These are phyloP conservation scores for Tetradesmus lagerheimii DNA, from an alignment of 139 green algal genomes.

Conservation along the genomic window DNA sequence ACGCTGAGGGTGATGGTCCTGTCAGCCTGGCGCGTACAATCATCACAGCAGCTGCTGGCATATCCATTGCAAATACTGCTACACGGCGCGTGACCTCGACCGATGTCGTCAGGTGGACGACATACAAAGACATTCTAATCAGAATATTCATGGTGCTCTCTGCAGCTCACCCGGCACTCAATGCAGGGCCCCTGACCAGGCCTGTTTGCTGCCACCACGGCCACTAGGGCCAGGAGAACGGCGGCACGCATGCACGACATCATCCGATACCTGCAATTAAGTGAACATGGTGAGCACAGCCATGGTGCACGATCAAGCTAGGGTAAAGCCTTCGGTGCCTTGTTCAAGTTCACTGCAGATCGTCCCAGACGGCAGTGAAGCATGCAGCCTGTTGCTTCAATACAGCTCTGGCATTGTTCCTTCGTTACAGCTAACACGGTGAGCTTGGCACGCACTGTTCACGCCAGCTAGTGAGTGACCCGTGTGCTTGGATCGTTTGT, in stretches of 20 bases:
- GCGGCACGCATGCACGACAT: not conserved
- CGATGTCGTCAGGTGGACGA: no score
- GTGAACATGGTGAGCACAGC: no score
- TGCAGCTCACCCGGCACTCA: conserved; percentile 29
- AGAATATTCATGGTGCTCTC: not conserved
- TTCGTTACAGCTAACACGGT: no score
- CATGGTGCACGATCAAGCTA: no score
- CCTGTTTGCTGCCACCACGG: not conserved
- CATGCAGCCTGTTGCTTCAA: no score
- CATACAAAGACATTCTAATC: no score
- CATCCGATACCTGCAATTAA: not conserved
- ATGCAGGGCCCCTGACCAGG: conserved; percentile 26
- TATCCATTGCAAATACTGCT: not conserved
- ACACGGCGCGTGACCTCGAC: not conserved
- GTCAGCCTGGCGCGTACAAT: not conserved
- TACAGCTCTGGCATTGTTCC: no score
- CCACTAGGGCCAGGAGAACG: not conserved
- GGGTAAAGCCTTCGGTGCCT: not conserved
- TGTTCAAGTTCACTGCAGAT: not conserved
- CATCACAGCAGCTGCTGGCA: not conserved
- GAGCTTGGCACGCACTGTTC: not conserved
- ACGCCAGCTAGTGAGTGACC: not conserved
- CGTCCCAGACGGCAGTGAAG: no score
- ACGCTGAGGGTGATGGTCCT: not conserved
- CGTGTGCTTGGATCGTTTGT: no score